Base-by-base conservation (phyloP, 495 filamentous ascomycete genomes). In the Penicillium ucsense region DNA sequence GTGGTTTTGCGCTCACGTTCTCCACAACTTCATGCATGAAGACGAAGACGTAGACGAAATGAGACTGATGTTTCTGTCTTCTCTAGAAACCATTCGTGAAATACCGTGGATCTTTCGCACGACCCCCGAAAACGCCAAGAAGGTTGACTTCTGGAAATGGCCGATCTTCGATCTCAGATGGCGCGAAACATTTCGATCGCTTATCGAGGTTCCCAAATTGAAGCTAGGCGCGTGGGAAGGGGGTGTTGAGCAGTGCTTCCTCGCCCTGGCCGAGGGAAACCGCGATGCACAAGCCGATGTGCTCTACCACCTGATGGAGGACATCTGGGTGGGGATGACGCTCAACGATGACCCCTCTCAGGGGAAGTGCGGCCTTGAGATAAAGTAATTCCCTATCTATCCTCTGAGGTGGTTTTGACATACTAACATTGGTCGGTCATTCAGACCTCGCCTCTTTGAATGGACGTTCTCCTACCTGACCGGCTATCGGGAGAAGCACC, bases 291-390 rank as follows among this genome's bases (percentile, higher is more conserved):
- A 67, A 43, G 52, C 49, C 0, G 52, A 65, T 39, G 60, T 58
- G 2, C 33, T 63, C 9, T 67, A 63, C 45, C 57, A 57, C 32
- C 54, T 67, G 30, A n/a, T 67, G 34, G 48, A 55, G n/a, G 64
- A 67, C 38, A 43, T 67, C 31, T 12, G 55, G 3, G 38, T 47
- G 0, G 51, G 52, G 48, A 0, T 63, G 43, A 20, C 20, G 20
- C 20, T 20, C 20, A 20, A 20, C 20, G 20, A 20, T 20, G 20
- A 20, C 20, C 20, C 20, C 20, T 20, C 20, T 20, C 20, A 20
- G 20, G 20, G 20, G 20, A 20, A 1, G 20, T 20, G 20, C 20
- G 2, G 20, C 20, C 20, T 20, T 20, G 20, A 20, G 20, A 1
- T 20, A 20, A 20, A 20, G 20, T 20, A 20, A 20, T 20, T 20